Evolutionary conservation across 1,139 yeast species (phyloP).

Genomic region (Kurtzmaniella quercitrusa): DNA sequence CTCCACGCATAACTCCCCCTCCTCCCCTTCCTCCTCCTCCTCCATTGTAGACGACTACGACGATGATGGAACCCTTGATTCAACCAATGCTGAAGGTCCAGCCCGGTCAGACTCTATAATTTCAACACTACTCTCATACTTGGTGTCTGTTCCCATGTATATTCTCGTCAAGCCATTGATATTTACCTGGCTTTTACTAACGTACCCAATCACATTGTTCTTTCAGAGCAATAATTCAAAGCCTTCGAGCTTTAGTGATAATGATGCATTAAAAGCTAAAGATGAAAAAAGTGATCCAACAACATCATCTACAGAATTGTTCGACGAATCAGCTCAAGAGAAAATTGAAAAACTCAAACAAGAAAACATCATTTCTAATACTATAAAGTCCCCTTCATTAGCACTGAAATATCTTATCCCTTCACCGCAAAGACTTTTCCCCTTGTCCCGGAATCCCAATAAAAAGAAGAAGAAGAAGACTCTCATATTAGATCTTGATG

Average conservation of each 20-base stretch:
- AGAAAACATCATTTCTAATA: constrained; percentile 38
- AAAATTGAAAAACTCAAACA: constrained; percentile 41
- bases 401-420: constrained; percentile 46
- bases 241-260: constrained; percentile 9
- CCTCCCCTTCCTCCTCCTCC: constrained; percentile 18
- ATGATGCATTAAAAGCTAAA: constrained; percentile 1
- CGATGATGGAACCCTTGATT: constrained; percentile 4
- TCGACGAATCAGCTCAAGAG: constrained; percentile 16
- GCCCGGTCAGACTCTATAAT: background rate
- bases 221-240: constrained; percentile 11
- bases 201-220: constrained; percentile 46
- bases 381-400: constrained; percentile 55
- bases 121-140: constrained; percentile 14
- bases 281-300: constrained; percentile 5
- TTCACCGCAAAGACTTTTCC: constrained; percentile 44
- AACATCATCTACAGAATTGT: constrained; percentile 10
- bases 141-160: constrained; percentile 39
- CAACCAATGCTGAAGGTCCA: constrained; percentile 2
- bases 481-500: constrained; percentile 84
- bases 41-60: constrained; percentile 8
- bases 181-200: constrained; percentile 38
- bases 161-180: constrained; percentile 42
- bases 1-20: constrained; percentile 10
- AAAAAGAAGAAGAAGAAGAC: constrained; percentile 50
- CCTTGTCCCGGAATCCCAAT: constrained; percentile 40